Percentiles rank a stretch among this genome's conserved stretches.
Conservation (phyloP, 208 protist species). For the Acanthamoeba divionensis region DNA sequence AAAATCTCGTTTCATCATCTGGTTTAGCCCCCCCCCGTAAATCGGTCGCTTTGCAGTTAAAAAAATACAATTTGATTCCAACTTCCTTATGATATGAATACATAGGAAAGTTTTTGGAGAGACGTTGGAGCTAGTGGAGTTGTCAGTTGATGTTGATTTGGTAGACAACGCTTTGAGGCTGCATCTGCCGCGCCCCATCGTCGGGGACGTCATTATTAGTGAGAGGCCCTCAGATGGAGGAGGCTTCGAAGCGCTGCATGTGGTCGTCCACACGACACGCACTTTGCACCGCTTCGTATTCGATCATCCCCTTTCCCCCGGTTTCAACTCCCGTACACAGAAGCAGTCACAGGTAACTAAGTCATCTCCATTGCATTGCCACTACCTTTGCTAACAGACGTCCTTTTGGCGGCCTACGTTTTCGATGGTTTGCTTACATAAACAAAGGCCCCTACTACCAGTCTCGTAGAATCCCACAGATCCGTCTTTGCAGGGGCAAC, state of each 20-base stretch:
- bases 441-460: no score
- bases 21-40: background rate
- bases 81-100: background rate
- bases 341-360: no score
- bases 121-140: constrained; percentile 23
- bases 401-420: no score
- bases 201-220: constrained; percentile 22
- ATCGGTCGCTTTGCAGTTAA: no score
- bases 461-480: no score
- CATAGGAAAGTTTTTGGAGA: background rate
- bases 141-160: constrained; percentile 37
- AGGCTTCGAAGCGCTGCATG: background rate
- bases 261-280: constrained; percentile 23
- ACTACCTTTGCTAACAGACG: no score
- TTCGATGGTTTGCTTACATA: no score
- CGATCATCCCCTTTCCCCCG: background rate
- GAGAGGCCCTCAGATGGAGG: background rate
- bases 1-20: constrained; percentile 8
- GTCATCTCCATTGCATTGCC: background rate
- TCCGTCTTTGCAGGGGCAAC: no score
- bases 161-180: constrained; percentile 21
- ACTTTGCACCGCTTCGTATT: constrained; percentile 54
- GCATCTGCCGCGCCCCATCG: constrained; percentile 1
- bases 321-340: no score
- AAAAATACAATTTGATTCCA: no score